Percentiles rank a stretch among this genome's conserved stretches.
Evolutionary conservation across 2,329 filamentous ascomycete genomes (phyloP).

Genomic region (Gnomoniopsis sp.): DNA sequence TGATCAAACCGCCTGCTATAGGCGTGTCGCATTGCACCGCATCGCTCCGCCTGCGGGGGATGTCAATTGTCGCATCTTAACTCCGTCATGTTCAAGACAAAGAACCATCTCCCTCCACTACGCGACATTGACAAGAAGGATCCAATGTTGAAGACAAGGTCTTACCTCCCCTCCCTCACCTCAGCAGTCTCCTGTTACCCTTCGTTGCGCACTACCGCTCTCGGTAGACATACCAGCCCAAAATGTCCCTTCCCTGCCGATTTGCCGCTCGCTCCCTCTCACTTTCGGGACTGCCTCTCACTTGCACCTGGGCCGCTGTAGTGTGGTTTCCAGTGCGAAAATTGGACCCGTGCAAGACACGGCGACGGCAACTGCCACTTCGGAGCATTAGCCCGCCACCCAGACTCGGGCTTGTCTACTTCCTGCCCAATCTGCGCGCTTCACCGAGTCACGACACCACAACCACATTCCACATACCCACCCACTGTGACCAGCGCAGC

Average conservation of each 20-base stretch:
- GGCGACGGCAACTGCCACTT: background rate
- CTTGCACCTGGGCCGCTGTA: background rate
- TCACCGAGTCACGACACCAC: background rate
- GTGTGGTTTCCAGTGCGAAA: background rate
- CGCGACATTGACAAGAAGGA: conserved; percentile 26
- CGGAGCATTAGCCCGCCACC: background rate
- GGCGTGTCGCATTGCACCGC: background rate
- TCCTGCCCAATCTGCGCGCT: conserved; percentile 1
- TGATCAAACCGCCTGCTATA: background rate
- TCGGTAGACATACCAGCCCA: background rate
- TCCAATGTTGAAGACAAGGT: conserved; percentile 26
- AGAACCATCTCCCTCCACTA: conserved; percentile 24
- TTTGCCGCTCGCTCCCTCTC: background rate
- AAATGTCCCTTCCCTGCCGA: background rate
- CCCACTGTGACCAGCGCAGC: background rate
- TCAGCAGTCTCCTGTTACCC: too few relatives aligned
- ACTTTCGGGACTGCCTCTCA: background rate
- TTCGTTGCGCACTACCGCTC: background rate
- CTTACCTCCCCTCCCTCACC: conserved; percentile 7
- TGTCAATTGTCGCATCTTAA: background rate
- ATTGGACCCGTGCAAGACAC: background rate
- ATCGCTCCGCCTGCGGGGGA: background rate
- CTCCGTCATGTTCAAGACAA: conserved; percentile 25
- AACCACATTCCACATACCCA: background rate
- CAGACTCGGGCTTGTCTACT: background rate